A percentile compares a stretch with the other conserved stretches of the same genome.
These are phyloP conservation scores for Pilaira anomala DNA, from an alignment of 192 early-diverging fungal species.

Conservation along the genomic window DNA sequence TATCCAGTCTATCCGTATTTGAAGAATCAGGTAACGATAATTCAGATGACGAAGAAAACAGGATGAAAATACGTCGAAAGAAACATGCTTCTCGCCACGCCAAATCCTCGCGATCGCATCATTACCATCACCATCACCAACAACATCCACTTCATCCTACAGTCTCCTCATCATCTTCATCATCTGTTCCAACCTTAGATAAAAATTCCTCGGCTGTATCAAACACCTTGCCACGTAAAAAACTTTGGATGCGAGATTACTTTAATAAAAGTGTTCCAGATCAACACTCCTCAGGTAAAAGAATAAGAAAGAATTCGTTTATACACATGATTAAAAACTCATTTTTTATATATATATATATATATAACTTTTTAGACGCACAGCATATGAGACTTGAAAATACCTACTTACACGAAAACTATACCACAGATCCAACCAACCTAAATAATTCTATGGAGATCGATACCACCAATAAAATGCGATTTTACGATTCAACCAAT, in stretches of 20 bases:
- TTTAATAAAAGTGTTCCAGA: background rate
- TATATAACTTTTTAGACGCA: background rate
- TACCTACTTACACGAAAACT: background rate
- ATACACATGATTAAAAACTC: background rate
- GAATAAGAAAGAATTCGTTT: too few relatives aligned
- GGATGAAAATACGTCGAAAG: conserved; percentile 1
- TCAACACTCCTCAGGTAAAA: background rate
- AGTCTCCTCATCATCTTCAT: too few relatives aligned
- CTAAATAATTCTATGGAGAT: background rate
- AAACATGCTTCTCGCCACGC: background rate
- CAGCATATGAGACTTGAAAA: too few relatives aligned
- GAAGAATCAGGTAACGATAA: background rate
- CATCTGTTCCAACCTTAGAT: too few relatives aligned
- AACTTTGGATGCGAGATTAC: conserved; percentile 8
- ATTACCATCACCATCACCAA: background rate
- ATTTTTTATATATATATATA: background rate
- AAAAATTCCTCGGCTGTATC: background rate
- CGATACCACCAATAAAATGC: too few relatives aligned
- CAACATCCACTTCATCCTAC: too few relatives aligned
- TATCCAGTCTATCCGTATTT: conserved; percentile 12
- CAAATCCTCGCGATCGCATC: background rate
- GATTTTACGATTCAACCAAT: background rate
- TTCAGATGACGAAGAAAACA: background rate
- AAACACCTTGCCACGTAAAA: conserved; percentile 2
- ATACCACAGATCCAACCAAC: background rate